Percentiles rank a stretch among this genome's conserved stretches.
Conservation (phyloP, 345 rosid species). For the Boechera divaricarpa region DNA sequence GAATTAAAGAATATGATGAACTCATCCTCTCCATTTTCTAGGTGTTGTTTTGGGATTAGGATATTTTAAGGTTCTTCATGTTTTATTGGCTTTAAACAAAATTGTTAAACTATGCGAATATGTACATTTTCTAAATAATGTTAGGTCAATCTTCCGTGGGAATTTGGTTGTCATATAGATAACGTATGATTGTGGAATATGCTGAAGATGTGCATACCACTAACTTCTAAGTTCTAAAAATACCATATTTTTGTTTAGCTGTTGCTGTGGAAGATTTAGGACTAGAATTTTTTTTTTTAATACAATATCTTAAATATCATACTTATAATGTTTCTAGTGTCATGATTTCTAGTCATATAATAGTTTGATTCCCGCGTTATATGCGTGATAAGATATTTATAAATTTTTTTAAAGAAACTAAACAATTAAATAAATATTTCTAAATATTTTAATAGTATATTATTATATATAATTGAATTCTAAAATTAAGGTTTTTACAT, state of each 20-base stretch:
- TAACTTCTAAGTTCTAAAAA: not conserved
- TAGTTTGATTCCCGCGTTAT: not conserved
- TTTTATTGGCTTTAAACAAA: conserved; percentile 20
- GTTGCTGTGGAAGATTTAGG: not conserved
- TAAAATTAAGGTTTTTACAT: no score
- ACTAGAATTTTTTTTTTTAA: not conserved
- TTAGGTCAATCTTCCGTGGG: conserved; percentile 43
- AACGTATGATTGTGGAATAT: conserved; percentile 30
- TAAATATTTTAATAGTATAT: no score
- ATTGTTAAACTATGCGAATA: not conserved
- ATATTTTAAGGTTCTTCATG: conserved; percentile 39
- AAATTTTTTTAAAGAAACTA: no score
- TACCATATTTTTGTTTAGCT: not conserved
- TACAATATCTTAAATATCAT: not conserved
- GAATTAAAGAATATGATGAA: conserved; percentile 6
- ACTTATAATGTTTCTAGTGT: not conserved
- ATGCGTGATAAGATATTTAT: no score
- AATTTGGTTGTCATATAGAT: conserved; percentile 44
- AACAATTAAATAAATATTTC: no score
- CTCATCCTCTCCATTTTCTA: conserved; percentile 16
- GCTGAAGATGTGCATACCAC: conserved; percentile 35
- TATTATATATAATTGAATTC: no score
- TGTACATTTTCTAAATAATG: conserved; percentile 7
- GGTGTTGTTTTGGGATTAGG: conserved; percentile 28
- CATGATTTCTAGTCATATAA: not conserved